Base-by-base conservation (phyloP, 2,329 filamentous ascomycete genomes). In the Exophiala sp. region DNA sequence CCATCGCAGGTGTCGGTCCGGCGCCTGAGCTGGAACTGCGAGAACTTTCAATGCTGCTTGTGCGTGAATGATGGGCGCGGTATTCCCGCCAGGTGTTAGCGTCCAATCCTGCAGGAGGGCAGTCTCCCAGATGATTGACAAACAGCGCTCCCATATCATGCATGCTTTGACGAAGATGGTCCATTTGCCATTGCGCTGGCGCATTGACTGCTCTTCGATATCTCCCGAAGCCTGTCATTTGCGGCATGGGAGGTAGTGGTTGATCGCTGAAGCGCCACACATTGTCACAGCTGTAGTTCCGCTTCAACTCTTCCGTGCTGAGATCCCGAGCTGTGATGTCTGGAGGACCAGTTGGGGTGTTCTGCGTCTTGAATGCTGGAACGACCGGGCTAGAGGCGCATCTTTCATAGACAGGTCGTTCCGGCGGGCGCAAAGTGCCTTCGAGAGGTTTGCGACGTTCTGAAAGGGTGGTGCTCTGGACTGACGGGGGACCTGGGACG, bases 211-310 rank as follows among this genome's bases (percentile, higher is more conserved):
- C 50, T 21, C 48, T 50, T 43, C 59, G 50, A 45, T 57, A 62
- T 30, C 52, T 53, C 24, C 57, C 57, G 30, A 57, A 47, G n/a
- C 59, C 59, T 11, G 45, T 57, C 55, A 59, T 55, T 22, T 51
- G 18, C 7, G 46, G 51, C 48, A 59, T 27, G 8, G 57, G 55
- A 9, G 55, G 51, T 11, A 59, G 19, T 11, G 49, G 49, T 14
- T 53, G 42, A n/a, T 43, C 43, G 22, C 50, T 22, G 40, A 47
- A 43, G 22, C 54, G 44, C 52, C 59, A 58, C 37, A 53, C 37
- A 40, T 50, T 55, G 24, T 53, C 45, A 24, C 30, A 39, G 32
- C 57, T 59, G 55, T 56, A 55, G 21, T 46, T 59, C 34, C 50
- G 45, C 44, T 48, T 54, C 32, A 58, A 37, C 11, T 56, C 50